These are phyloP conservation scores for Fusarium sp. DNA, from an alignment of 2,329 filamentous ascomycete genomes.

Conservation along the genomic window DNA sequence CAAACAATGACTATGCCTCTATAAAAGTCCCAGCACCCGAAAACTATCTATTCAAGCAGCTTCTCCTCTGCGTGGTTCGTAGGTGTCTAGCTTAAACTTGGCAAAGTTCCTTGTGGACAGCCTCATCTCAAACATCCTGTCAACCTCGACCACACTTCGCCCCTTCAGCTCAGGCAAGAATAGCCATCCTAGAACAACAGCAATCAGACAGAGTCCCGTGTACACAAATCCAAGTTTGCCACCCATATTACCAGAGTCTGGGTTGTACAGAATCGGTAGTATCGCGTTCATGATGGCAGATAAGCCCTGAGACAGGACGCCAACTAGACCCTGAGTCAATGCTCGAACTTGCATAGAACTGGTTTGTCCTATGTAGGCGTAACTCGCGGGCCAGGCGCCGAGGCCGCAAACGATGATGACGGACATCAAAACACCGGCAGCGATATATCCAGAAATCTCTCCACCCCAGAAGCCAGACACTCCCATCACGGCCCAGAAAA, in stretches of 20 bases:
- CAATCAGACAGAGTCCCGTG: slow-evolving; percentile 43
- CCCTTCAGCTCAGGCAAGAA: slow-evolving; percentile 1
- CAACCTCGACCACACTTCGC: not conserved
- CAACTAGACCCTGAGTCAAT: slow-evolving; percentile 52
- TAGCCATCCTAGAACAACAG: not conserved
- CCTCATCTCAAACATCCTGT: slow-evolving; percentile 2
- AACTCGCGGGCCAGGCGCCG: slow-evolving; percentile 55
- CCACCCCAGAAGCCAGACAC: slow-evolving; percentile 4
- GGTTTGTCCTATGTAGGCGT: slow-evolving; percentile 49
- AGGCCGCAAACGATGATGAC: slow-evolving; percentile 52
- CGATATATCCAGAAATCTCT: not conserved
- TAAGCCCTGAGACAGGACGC: slow-evolving; percentile 52
- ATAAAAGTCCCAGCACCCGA: not conserved
- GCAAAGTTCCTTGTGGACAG: not conserved
- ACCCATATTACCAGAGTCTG: slow-evolving; percentile 48
- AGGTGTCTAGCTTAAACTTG: not conserved
- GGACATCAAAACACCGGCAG: slow-evolving; percentile 51
- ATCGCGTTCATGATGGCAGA: slow-evolving; percentile 44
- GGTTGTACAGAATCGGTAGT: slow-evolving; percentile 42
- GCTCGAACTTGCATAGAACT: slow-evolving; percentile 27
- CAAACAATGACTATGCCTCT: not conserved
- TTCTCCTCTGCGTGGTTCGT: not conserved
- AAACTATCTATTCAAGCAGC: not conserved
- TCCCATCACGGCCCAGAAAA: not conserved
- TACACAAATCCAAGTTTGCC: slow-evolving; percentile 56